Percentiles rank a stretch among this genome's conserved stretches.
Conservation (phyloP, 2,329 filamentous ascomycete genomes). For the Cordyceps farinosa region DNA sequence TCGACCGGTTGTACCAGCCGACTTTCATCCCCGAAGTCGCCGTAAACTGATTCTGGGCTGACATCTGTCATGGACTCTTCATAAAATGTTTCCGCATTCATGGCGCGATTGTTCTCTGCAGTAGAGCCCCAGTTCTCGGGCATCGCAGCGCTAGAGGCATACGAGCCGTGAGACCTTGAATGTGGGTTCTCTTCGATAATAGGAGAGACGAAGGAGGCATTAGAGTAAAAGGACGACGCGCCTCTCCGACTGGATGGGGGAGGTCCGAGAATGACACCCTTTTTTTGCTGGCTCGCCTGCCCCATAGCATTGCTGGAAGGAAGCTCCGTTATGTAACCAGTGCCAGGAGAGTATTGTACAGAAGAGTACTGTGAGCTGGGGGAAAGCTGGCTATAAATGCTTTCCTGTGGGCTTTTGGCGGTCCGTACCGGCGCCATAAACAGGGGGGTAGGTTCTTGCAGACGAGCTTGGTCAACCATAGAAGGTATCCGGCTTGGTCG, state of each 20-base stretch:
- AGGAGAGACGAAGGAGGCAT: conserved; percentile 65
- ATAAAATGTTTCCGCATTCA: conserved; percentile 47
- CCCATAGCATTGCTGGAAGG: conserved; percentile 39
- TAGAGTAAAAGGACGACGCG: conserved; percentile 63
- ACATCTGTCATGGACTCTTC: conserved; percentile 49
- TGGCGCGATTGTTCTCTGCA: conserved; percentile 39
- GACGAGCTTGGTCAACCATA: conserved; percentile 51
- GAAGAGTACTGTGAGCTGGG: not conserved
- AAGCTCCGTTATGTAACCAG: conserved; percentile 57
- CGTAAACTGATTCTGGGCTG: conserved; percentile 36
- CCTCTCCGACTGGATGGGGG: conserved; percentile 59
- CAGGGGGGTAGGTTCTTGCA: conserved; percentile 54
- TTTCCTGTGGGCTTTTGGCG: conserved; percentile 36
- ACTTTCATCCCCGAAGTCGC: conserved; percentile 52
- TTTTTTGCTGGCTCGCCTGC: conserved; percentile 34
- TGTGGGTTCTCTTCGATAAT: conserved; percentile 69
- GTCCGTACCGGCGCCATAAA: conserved; percentile 36
- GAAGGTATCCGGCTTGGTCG: conserved; percentile 59
- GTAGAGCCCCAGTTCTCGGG: conserved; percentile 62
- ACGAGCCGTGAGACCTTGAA: conserved; percentile 58
- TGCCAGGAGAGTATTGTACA: conserved; percentile 39
- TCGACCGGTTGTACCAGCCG: conserved; percentile 36
- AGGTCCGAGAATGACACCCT: conserved; percentile 54
- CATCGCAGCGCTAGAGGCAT: conserved; percentile 69
- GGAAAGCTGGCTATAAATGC: conserved; percentile 18